These are phyloP conservation scores for Brassica rapa DNA, from an alignment of 345 rosid genomes.

Conservation along the genomic window DNA sequence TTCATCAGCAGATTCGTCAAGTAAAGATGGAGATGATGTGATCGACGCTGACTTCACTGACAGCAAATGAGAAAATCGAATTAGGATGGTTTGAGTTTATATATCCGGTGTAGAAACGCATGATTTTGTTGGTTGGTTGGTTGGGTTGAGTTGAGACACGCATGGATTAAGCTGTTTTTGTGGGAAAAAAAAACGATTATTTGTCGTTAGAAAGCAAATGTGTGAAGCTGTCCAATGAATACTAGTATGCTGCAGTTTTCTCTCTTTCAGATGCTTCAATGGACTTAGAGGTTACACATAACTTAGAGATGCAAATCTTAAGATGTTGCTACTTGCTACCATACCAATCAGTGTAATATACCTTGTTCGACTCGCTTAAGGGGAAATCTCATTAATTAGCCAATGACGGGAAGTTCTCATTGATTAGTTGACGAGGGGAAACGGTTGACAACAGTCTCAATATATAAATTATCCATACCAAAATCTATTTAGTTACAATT, in stretches of 20 bases:
- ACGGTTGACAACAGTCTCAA: no score
- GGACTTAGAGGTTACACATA: neutral
- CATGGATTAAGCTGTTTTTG: neutral
- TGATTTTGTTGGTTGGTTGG: constrained; percentile 33
- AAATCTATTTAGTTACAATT: no score
- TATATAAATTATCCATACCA: no score
- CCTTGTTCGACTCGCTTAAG: no score
- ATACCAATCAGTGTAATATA: neutral
- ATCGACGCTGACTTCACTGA: constrained; percentile 92
- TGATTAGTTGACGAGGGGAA: no score
- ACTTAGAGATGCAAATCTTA: neutral
- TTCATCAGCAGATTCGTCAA: constrained; percentile 44
- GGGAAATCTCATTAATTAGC: no score
- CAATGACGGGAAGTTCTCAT: no score
- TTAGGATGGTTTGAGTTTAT: constrained; percentile 1
- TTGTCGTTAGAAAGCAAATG: neutral
- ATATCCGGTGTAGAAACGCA: neutral
- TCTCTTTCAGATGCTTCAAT: neutral
- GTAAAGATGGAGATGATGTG: constrained; percentile 72
- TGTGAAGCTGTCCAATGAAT: neutral
- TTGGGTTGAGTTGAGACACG: constrained; percentile 7
- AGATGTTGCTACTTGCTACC: neutral
- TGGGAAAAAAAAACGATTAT: neutral
- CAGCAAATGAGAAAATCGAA: constrained; percentile 59
- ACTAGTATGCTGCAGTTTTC: neutral